A percentile compares a stretch with the other conserved stretches of the same genome.
Evolutionary conservation across 257 asterid genomes (phyloP).

Genomic region (Sherardia arvensis): DNA sequence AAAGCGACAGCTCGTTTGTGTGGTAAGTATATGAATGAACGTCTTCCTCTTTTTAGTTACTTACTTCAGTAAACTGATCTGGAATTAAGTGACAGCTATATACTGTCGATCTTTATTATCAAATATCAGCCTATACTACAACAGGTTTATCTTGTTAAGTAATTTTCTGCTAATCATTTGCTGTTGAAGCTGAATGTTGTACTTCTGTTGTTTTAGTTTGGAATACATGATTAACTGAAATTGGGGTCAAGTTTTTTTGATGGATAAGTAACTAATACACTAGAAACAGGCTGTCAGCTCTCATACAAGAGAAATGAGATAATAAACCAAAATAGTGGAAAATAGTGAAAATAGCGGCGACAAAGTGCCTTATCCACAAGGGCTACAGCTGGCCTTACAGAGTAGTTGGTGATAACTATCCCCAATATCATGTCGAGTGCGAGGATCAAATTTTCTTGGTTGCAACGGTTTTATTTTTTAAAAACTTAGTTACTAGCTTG

Average conservation of each 20-base stretch:
- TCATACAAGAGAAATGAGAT: background rate
- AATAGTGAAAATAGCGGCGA: background rate
- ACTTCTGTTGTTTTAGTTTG: background rate
- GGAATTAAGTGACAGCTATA: background rate
- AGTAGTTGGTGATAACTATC: no score
- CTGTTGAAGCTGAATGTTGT: background rate
- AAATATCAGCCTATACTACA: no score
- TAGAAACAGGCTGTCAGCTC: background rate
- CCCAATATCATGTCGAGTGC: no score
- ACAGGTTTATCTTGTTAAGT: no score
- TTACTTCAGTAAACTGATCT: background rate
- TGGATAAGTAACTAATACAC: background rate
- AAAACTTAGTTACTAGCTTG: background rate
- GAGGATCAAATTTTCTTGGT: background rate
- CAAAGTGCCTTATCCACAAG: background rate
- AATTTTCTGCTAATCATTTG: background rate
- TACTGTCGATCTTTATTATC: background rate
- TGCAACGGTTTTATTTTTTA: background rate
- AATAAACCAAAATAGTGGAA: background rate
- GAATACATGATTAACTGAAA: background rate
- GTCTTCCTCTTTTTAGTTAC: slow-evolving; percentile 1
- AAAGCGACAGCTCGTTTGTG: slow-evolving; percentile 95
- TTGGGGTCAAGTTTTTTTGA: background rate
- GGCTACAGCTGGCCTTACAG: background rate
- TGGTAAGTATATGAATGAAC: slow-evolving; percentile 42